Base-by-base conservation (phyloP, 106 monocot genomes). In the Cymbidium sinense region DNA sequence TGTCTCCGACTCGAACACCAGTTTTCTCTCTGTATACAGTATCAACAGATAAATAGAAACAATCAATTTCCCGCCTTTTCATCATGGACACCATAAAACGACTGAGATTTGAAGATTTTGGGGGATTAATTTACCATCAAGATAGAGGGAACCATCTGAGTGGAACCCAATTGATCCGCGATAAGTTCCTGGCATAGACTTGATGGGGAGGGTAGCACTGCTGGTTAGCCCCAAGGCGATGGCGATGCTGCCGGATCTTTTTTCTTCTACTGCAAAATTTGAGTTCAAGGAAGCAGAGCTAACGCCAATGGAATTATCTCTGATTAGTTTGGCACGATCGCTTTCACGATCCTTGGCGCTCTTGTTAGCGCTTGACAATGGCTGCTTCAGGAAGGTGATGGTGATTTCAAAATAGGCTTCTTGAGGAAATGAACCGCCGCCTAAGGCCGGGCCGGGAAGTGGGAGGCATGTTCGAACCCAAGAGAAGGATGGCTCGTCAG, bases 391-490 rank as follows among this genome's bases (percentile, higher is more conserved):
- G 76, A 81, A 74, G n/a, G 88, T 30, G 71, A 93, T 75, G 28
- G 87, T 87, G 77, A 96, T 86, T 79, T 96, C 96, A 34, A 93
- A 93, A 73, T 96, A 96, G 25, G 91, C 91, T 33, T 96, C 93
- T 69, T 89, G 87, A 3, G 95, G 95, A 75, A 96, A 96, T 4
- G 87, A 82, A 25, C 79, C 28, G 7, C 78, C 73, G 29, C 50
- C 67, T 34, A 87, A 70, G 0, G 74, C 39, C 29, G 96, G 96
- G 0, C 96, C 96, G 0, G 96, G 96, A 21, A 96, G 39, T 0
- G 96, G 93, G 52, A 96, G 73, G 51, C 77, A 64, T 83, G 91
- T 89, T 84, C 77, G 81, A 19, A 81, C 73, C 35, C 62, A 50
- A 9, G 79, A 70, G 13, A 47, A 3, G 30, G 4, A 35, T 23